These are phyloP conservation scores for Lactarius sp. DNA, from an alignment of 768 basidiomycete genomes.

Conservation along the genomic window DNA sequence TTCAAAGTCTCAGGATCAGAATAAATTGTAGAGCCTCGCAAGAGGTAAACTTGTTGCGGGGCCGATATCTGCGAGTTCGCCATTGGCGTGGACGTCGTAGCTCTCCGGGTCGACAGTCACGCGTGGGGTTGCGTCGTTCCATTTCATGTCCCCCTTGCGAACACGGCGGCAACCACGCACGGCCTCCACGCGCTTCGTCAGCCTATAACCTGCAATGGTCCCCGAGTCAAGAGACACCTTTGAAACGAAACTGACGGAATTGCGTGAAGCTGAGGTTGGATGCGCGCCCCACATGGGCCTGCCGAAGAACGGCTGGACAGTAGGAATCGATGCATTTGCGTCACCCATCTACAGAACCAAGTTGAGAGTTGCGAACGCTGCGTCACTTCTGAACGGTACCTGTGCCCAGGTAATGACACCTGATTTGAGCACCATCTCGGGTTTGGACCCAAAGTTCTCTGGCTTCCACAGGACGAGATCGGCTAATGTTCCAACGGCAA, in stretches of 20 bases:
- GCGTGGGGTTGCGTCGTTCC: constrained; percentile 75
- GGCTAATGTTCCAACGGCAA: constrained; percentile 78
- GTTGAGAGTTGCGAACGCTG: constrained; percentile 7
- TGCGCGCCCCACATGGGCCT: constrained; percentile 93
- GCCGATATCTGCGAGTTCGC: constrained; percentile 64
- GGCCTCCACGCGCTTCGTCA: constrained; percentile 67
- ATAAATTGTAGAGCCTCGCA: constrained; percentile 71
- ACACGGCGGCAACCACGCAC: constrained; percentile 73
- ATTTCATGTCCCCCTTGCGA: constrained; percentile 89
- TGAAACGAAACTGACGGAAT: constrained; percentile 86
- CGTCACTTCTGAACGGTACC: constrained; percentile 37
- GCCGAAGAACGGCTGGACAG: constrained; percentile 82
- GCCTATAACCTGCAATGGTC: constrained; percentile 56
- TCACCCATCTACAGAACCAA: constrained; percentile 75
- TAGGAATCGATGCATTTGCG: constrained; percentile 93
- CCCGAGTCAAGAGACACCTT: constrained; percentile 58
- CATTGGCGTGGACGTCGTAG: constrained; percentile 84
- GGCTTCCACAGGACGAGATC: constrained; percentile 97
- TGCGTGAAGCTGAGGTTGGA: constrained; percentile 71
- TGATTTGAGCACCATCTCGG: constrained; percentile 92
- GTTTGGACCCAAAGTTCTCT: constrained; percentile 86
- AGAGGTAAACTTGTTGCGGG: constrained; percentile 70
- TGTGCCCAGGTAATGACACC: constrained; percentile 91
- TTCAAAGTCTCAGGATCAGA: constrained; percentile 39
- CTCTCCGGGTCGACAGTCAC: constrained; percentile 92